Evolutionary conservation across 805 yeast species (phyloP).

Genomic region (Starmera quercuum): DNA sequence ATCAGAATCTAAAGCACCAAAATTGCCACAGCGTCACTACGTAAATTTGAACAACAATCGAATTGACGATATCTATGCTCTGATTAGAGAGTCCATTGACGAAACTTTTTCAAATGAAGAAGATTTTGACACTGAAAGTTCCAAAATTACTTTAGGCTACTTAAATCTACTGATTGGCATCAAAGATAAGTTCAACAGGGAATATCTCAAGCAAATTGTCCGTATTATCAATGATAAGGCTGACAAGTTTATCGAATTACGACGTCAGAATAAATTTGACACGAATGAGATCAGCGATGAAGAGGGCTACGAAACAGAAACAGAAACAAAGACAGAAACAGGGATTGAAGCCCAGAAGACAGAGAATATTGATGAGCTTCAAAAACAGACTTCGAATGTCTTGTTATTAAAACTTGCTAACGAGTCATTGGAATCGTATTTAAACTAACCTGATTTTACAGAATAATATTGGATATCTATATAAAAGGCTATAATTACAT

Average conservation of each 20-base stretch:
- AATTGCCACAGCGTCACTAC: slow-evolving; percentile 35
- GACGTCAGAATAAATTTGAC: too few relatives aligned
- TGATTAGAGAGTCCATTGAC: slow-evolving; percentile 31
- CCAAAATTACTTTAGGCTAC: slow-evolving; percentile 44
- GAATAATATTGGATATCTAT: not conserved
- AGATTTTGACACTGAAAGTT: slow-evolving; percentile 16
- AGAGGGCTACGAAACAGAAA: slow-evolving; percentile 13
- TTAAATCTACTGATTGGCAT: slow-evolving; percentile 43
- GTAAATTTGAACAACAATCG: slow-evolving; percentile 36
- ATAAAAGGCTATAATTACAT: not conserved
- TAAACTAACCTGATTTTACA: not conserved
- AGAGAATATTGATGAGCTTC: too few relatives aligned
- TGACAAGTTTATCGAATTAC: too few relatives aligned
- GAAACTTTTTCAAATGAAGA: slow-evolving; percentile 16
- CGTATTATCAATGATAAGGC: slow-evolving; percentile 16
- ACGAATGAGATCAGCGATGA: too few relatives aligned
- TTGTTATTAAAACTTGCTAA: slow-evolving; percentile 22
- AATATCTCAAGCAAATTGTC: slow-evolving; percentile 22
- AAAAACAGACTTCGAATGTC: too few relatives aligned
- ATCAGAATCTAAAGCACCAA: slow-evolving; percentile 15
- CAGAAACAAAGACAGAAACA: too few relatives aligned
- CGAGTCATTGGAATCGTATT: slow-evolving; percentile 6
- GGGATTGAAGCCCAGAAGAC: too few relatives aligned
- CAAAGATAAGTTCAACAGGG: slow-evolving; percentile 22
- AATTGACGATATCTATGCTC: slow-evolving; percentile 32